These are phyloP conservation scores for Smallanthus sonchifolius DNA, from an alignment of 129 eudicot species.

Conservation along the genomic window DNA sequence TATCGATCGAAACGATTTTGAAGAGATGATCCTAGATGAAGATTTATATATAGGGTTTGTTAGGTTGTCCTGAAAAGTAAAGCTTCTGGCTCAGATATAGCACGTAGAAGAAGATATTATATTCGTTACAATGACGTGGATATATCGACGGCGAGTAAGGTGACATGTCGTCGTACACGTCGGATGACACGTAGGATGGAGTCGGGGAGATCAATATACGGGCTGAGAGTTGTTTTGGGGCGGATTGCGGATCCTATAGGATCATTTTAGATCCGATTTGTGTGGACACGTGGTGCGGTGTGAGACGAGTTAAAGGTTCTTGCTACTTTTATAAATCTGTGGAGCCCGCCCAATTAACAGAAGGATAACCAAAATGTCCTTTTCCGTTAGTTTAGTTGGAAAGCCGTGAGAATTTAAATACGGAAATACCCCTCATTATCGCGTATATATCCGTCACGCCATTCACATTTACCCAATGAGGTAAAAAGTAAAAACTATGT, in stretches of 20 bases:
- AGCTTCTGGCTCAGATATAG: slow-evolving; percentile 5
- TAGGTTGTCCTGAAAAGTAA: slow-evolving; percentile 23
- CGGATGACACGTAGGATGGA: slow-evolving; percentile 35
- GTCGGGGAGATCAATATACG: slow-evolving; percentile 40
- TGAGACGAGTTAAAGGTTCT: slow-evolving; percentile 37
- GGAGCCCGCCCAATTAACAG: background rate
- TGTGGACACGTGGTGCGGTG: slow-evolving; percentile 45
- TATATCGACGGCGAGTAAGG: slow-evolving; percentile 10
- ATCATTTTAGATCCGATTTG: slow-evolving; percentile 41
- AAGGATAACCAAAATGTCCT: background rate
- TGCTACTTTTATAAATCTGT: background rate
- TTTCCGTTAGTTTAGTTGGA: slow-evolving; percentile 1
- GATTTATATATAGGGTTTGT: slow-evolving; percentile 46
- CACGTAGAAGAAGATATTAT: slow-evolving; percentile 25
- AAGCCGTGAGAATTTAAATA: background rate
- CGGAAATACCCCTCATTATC: background rate
- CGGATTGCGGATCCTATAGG: slow-evolving; percentile 40
- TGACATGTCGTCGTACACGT: slow-evolving; percentile 25
- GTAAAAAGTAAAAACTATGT: no score
- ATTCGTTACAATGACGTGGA: slow-evolving; percentile 39
- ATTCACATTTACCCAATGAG: background rate
- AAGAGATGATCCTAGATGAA: slow-evolving; percentile 13
- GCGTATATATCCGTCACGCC: background rate
- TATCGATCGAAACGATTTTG: slow-evolving; percentile 2
- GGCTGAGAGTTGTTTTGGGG: slow-evolving; percentile 30